phyloP scores from a whole-genome alignment of 495 filamentous ascomycete genomes.

The Aspergillus mulundensis region DNA sequence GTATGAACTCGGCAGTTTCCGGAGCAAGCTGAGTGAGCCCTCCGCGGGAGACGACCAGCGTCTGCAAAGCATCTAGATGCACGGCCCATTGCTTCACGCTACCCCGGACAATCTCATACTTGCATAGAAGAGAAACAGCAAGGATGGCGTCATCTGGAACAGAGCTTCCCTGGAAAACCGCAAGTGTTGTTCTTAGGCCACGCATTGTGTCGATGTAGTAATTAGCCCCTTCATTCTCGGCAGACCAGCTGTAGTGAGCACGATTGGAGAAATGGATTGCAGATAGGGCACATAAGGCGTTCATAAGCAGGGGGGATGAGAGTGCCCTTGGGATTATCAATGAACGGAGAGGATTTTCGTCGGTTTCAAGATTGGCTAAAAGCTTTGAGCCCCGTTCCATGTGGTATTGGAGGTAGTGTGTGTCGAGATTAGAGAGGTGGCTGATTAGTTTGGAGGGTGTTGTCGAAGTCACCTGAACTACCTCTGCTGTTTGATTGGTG shows the following conservation, averaged over 20 bases:
- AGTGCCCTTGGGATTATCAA: slow-evolving; percentile 41
- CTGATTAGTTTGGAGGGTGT: slow-evolving; percentile 19
- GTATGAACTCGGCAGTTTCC: slow-evolving; percentile 36
- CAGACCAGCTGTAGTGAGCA: slow-evolving; percentile 20
- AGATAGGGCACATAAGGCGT: slow-evolving; percentile 41
- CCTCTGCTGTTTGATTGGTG: neutral
- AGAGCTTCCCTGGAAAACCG: slow-evolving; percentile 15
- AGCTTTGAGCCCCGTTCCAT: slow-evolving; percentile 37
- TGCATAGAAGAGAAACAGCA: slow-evolving; percentile 40
- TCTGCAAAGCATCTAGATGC: slow-evolving; percentile 40
- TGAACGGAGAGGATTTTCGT: slow-evolving; percentile 40
- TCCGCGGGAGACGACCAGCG: slow-evolving; percentile 36
- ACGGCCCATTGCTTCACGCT: slow-evolving; percentile 43
- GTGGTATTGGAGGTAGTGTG: slow-evolving; percentile 44
- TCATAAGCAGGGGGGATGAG: slow-evolving; percentile 40
- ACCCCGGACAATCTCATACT: slow-evolving; percentile 43
- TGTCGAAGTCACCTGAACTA: neutral
- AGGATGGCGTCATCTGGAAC: slow-evolving; percentile 37
- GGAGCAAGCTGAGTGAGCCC: slow-evolving; percentile 31
- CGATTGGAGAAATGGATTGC: slow-evolving; percentile 42
- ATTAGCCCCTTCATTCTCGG: slow-evolving; percentile 30
- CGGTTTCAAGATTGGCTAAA: slow-evolving; percentile 40
- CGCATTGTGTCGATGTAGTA: slow-evolving; percentile 39
- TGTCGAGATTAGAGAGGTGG: slow-evolving; percentile 34
- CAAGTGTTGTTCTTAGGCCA: slow-evolving; percentile 30